These are phyloP conservation scores for Tylopilus orsonianus DNA, from an alignment of 1,284 basidiomycete genomes.

Conservation along the genomic window DNA sequence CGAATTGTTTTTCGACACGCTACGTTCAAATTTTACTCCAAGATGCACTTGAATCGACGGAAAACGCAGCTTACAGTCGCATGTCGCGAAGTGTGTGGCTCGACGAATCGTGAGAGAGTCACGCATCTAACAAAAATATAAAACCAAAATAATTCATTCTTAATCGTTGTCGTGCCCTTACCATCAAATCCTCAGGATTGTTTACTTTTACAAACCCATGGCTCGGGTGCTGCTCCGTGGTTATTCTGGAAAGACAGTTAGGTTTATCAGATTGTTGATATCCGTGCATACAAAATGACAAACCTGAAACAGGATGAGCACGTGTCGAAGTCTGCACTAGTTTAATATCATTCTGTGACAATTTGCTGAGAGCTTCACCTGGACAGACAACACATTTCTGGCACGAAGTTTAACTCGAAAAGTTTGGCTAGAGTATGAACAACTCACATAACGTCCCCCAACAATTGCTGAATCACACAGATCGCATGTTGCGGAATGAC, in stretches of 20 bases:
- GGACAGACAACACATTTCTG: slow-evolving; percentile 76
- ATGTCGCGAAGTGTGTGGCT: slow-evolving; percentile 48
- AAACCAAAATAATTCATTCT: background rate
- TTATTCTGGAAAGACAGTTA: slow-evolving; percentile 46
- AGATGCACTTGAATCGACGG: background rate
- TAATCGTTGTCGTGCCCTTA: slow-evolving; percentile 19
- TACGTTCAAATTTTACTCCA: slow-evolving; percentile 18
- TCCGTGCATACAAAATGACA: slow-evolving; percentile 11
- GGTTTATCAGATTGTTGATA: slow-evolving; percentile 3
- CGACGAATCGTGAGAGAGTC: slow-evolving; percentile 12
- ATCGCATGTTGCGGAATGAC: slow-evolving; percentile 69
- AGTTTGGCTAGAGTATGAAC: slow-evolving; percentile 6
- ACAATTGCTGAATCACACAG: slow-evolving; percentile 70
- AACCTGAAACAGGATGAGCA: slow-evolving; percentile 72
- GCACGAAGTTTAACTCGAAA: slow-evolving; percentile 3
- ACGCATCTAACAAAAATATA: slow-evolving; percentile 26
- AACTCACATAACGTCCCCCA: slow-evolving; percentile 67
- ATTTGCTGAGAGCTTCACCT: slow-evolving; percentile 19
- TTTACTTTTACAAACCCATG: slow-evolving; percentile 76
- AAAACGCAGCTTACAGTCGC: slow-evolving; percentile 42
- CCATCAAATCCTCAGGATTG: slow-evolving; percentile 57
- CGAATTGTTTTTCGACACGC: slow-evolving; percentile 56
- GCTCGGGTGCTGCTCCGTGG: slow-evolving; percentile 68
- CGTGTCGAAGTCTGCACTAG: slow-evolving; percentile 62
- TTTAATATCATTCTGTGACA: slow-evolving; percentile 11